Percentiles rank a stretch among this genome's conserved stretches.
phyloP scores from a whole-genome alignment of 2,329 filamentous ascomycete genomes.

The Clarireedia homoeocarpa region DNA sequence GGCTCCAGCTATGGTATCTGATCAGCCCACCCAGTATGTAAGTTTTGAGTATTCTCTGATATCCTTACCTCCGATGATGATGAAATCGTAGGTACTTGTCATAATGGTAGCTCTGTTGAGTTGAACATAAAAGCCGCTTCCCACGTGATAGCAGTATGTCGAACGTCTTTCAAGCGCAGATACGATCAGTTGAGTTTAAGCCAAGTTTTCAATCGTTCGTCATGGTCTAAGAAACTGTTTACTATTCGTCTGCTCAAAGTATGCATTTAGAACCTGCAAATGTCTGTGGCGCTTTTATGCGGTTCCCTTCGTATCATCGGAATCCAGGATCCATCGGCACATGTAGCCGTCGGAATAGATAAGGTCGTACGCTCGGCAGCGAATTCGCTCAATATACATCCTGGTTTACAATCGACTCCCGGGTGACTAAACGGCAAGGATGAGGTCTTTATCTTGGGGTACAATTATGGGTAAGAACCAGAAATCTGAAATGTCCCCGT shows the following conservation, averaged over 20 bases:
- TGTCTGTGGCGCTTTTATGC: not conserved
- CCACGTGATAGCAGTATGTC: too few species aligned
- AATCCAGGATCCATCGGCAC: not conserved
- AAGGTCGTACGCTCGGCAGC: too few species aligned
- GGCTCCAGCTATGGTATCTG: conserved; percentile 27
- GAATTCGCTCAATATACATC: too few species aligned
- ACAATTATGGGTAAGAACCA: too few species aligned
- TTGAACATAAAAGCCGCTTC: too few species aligned
- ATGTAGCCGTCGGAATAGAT: not conserved
- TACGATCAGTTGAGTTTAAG: too few species aligned
- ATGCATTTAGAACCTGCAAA: not conserved
- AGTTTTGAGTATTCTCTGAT: not conserved
- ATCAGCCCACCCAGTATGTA: not conserved
- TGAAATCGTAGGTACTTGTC: not conserved
- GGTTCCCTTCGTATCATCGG: not conserved
- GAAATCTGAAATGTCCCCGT: too few species aligned
- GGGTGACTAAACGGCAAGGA: too few species aligned
- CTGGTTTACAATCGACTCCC: too few species aligned
- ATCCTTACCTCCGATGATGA: not conserved
- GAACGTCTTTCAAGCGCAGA: too few species aligned
- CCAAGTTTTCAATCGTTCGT: not conserved
- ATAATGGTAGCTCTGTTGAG: not conserved
- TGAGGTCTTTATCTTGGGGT: too few species aligned
- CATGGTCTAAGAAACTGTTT: not conserved
- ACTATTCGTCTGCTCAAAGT: not conserved